Evolutionary conservation across 805 yeast species (phyloP).

Genomic region (Candida succiphila): DNA sequence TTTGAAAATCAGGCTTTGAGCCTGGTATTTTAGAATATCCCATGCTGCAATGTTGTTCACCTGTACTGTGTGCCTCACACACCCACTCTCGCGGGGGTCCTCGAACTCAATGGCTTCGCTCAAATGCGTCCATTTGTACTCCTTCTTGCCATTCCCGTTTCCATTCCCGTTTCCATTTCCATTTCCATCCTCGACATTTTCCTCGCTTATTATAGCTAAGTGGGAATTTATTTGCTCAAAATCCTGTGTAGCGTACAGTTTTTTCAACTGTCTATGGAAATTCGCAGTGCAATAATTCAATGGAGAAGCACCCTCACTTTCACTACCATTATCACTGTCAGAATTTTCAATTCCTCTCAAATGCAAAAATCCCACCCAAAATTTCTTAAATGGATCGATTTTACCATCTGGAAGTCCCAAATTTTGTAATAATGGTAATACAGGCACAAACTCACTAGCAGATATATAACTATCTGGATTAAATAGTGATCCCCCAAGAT

Average conservation of each 20-base stretch:
- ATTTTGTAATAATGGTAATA: no score
- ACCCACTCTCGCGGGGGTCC: neutral
- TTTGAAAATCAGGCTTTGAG: neutral
- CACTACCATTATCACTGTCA: no score
- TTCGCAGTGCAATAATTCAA: no score
- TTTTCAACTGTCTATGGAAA: neutral
- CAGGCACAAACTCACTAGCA: no score
- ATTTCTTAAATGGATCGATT: neutral
- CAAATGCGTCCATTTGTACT: neutral
- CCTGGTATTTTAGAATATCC: neutral
- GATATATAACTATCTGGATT: no score
- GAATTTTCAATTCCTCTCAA: neutral
- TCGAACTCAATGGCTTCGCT: neutral
- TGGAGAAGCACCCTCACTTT: no score
- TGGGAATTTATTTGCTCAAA: neutral
- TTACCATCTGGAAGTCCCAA: no score
- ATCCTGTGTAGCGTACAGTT: no score
- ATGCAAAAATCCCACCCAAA: constrained; percentile 1
- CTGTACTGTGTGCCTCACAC: neutral
- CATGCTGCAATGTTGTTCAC: constrained; percentile 1
- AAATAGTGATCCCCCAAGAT: no score
- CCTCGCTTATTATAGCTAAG: neutral
- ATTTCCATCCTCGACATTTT: no score
- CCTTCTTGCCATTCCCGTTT: no score
- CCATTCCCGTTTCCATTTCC: no score